Evolutionary conservation across 805 yeast genomes (phyloP).

Genomic region (Candida mattraensis): DNA sequence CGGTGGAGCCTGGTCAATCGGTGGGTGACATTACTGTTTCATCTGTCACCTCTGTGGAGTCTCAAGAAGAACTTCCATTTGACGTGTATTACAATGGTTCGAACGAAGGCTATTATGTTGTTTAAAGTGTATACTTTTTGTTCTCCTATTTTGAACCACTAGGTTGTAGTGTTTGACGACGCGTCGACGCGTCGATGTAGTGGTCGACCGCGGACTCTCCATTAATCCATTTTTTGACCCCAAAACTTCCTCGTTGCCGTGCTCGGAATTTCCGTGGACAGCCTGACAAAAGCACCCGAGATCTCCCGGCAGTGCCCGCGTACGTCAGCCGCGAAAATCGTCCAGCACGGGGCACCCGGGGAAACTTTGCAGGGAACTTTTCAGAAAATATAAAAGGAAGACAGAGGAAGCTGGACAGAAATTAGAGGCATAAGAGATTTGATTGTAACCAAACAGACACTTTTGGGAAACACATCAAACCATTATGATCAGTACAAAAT

Average conservation of each 20-base stretch:
- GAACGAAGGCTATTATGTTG: slow-evolving; percentile 60
- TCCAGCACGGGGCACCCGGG: no score
- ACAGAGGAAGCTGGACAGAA: no score
- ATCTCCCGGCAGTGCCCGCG: no score
- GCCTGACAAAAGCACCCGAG: no score
- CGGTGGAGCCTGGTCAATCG: slow-evolving; percentile 27
- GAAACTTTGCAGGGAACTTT: no score
- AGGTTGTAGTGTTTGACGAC: no score
- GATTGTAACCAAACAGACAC: no score
- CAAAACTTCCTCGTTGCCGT: slow-evolving; percentile 4
- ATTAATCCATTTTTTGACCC: background rate
- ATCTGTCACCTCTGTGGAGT: slow-evolving; percentile 54
- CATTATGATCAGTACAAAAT: slow-evolving; percentile 32
- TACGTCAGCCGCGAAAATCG: no score
- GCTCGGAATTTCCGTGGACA: slow-evolving; percentile 2
- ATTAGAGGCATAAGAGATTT: no score
- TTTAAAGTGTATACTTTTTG: slow-evolving; percentile 18
- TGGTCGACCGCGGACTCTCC: background rate
- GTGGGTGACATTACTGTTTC: slow-evolving; percentile 66
- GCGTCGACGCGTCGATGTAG: slow-evolving; percentile 2
- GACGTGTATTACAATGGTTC: slow-evolving; percentile 58
- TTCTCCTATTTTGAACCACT: background rate
- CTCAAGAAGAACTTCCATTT: slow-evolving; percentile 57
- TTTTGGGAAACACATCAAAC: no score
- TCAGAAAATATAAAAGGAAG: no score